Conservation (phyloP, 257 asterid genomes). For the Dorcoceras hygrometricum region DNA sequence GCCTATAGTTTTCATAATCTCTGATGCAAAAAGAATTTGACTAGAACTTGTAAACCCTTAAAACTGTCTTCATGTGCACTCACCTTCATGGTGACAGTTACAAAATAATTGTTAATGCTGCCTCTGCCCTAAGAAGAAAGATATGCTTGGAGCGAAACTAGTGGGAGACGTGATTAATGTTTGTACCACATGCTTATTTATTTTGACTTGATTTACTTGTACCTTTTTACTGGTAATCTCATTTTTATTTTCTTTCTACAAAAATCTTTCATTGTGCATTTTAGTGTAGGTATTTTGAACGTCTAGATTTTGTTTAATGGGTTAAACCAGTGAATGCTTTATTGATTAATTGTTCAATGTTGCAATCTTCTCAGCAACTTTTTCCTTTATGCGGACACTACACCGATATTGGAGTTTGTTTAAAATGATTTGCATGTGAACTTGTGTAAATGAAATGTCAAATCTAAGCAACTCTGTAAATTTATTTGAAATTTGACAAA, state of each 20-base stretch:
- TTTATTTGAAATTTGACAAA: no score
- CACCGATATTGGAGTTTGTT: neutral
- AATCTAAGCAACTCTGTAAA: no score
- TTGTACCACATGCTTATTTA: neutral
- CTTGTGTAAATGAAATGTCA: no score
- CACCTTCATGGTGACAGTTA: neutral
- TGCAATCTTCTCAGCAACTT: neutral
- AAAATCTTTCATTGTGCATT: neutral
- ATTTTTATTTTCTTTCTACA: neutral
- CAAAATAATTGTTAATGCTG: neutral
- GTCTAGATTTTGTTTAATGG: neutral
- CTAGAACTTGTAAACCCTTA: constrained; percentile 10
- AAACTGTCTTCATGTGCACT: constrained; percentile 19
- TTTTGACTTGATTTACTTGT: neutral
- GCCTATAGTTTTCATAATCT: neutral
- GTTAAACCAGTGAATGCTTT: neutral
- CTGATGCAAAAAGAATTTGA: neutral
- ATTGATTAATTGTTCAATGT: neutral
- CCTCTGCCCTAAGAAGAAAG: neutral
- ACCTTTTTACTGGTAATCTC: neutral
- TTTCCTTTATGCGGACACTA: neutral
- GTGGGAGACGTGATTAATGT: neutral
- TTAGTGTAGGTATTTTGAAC: neutral
- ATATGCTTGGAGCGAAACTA: neutral
- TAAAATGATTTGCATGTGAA: neutral